Conservation (phyloP, 1,139 yeast species). For the Kazachstania sp. region DNA sequence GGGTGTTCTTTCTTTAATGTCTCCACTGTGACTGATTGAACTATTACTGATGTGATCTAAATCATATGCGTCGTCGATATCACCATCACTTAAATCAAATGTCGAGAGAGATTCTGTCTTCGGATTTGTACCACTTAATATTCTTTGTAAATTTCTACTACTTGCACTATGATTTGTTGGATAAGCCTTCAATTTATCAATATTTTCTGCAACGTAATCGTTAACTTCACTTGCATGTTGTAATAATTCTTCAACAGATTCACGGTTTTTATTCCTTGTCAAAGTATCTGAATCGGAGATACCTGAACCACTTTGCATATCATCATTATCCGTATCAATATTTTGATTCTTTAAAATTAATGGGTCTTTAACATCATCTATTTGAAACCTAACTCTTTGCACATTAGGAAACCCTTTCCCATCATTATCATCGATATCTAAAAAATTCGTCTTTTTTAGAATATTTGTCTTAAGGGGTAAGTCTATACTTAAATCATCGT, state of each 20-base stretch:
- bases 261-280: slow-evolving; percentile 10
- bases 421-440: slow-evolving; percentile 17
- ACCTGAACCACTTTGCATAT: neutral
- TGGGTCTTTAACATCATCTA: slow-evolving; percentile 2
- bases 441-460: slow-evolving; percentile 16
- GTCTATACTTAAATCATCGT: slow-evolving; percentile 16
- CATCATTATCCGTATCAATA: neutral
- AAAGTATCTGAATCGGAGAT: neutral
- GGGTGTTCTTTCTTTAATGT: neutral
- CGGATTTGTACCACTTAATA: slow-evolving; percentile 19
- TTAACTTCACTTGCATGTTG: slow-evolving; percentile 26
- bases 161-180: slow-evolving; percentile 11
- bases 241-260: slow-evolving; percentile 25
- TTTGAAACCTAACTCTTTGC: slow-evolving; percentile 22
- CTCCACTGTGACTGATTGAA: slow-evolving; percentile 1
- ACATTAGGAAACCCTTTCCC: slow-evolving; percentile 5
- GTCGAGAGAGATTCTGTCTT: slow-evolving; percentile 27
- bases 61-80: slow-evolving; percentile 13
- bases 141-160: slow-evolving; percentile 8
- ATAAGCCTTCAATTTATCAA: slow-evolving; percentile 20
- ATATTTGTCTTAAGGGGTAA: slow-evolving; percentile 21
- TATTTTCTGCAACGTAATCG: slow-evolving; percentile 22
- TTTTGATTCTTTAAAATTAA: neutral
- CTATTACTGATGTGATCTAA: slow-evolving; percentile 6
- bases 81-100: slow-evolving; percentile 27